Conservation (phyloP, 345 rosid species). For the Dipteronia dyeriana region DNA sequence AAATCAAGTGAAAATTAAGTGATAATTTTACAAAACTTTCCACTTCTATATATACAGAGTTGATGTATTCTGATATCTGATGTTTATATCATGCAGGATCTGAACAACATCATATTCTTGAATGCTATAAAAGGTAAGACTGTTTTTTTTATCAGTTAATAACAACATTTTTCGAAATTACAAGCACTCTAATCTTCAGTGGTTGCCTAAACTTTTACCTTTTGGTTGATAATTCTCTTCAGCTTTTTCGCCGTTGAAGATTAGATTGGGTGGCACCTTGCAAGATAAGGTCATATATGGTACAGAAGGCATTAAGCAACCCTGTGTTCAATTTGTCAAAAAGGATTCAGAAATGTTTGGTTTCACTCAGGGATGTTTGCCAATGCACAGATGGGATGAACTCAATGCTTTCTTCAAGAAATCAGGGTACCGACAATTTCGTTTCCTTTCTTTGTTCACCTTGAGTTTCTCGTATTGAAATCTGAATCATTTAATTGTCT, state of each 20-base stretch:
- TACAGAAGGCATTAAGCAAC: conserved; percentile 29
- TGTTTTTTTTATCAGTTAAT: not conserved
- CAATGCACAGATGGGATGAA: conserved; percentile 69
- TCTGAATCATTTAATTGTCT: not conserved
- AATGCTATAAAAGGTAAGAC: conserved; percentile 59
- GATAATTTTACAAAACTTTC: not conserved
- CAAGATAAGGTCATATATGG: conserved; percentile 67
- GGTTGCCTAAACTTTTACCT: not conserved
- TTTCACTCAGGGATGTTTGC: conserved; percentile 65
- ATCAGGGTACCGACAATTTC: conserved; percentile 42
- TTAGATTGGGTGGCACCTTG: conserved; percentile 70
- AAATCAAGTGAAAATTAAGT: not conserved
- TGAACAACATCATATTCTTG: conserved; percentile 46
- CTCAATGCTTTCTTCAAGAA: conserved; percentile 62
- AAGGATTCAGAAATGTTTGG: conserved; percentile 51
- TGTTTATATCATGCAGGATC: conserved; percentile 52
- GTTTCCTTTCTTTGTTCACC: not conserved
- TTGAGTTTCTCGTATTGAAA: not conserved
- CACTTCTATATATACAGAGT: too few species aligned
- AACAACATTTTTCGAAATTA: not conserved
- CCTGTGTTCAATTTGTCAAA: conserved; percentile 47
- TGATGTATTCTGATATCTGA: not conserved
- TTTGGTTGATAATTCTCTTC: conserved; percentile 18
- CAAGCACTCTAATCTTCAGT: not conserved
- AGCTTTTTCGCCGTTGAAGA: conserved; percentile 73